These are phyloP conservation scores for Dimargaris verticillata DNA, from an alignment of 192 early-diverging fungal genomes.

Conservation along the genomic window DNA sequence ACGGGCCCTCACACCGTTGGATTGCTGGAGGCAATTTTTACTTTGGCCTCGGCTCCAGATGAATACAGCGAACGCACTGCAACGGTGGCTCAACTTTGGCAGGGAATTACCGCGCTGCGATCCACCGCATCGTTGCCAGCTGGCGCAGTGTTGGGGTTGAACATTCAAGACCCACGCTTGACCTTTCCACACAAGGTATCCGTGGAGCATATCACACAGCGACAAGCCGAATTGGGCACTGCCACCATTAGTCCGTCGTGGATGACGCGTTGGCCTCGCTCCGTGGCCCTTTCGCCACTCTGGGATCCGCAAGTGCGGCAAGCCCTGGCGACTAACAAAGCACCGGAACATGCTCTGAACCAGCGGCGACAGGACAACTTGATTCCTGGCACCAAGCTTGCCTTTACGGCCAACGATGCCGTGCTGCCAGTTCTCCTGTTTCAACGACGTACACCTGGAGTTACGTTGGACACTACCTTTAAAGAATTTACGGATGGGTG, in stretches of 20 bases:
- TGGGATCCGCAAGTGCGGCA: slow-evolving; percentile 39
- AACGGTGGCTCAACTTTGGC: slow-evolving; percentile 2
- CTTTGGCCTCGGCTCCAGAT: not conserved
- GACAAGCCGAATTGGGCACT: not conserved
- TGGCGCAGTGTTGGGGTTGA: slow-evolving; percentile 62
- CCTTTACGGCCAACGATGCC: slow-evolving; percentile 32
- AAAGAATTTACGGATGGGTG: slow-evolving; percentile 46
- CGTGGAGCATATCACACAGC: not conserved
- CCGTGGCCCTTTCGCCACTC: slow-evolving; percentile 28
- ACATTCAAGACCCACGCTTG: slow-evolving; percentile 72
- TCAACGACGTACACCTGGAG: slow-evolving; percentile 38
- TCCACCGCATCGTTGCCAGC: slow-evolving; percentile 60
- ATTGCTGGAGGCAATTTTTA: slow-evolving; percentile 48
- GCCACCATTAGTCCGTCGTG: not conserved
- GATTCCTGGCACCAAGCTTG: slow-evolving; percentile 54
- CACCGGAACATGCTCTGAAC: slow-evolving; percentile 39
- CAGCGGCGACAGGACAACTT: slow-evolving; percentile 34
- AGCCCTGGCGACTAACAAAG: slow-evolving; percentile 21
- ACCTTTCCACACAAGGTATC: slow-evolving; percentile 22
- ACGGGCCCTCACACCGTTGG: slow-evolving; percentile 71
- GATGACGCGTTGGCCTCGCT: slow-evolving; percentile 34
- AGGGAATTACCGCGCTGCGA: slow-evolving; percentile 24
- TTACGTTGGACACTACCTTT: slow-evolving; percentile 7
- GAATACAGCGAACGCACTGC: not conserved
- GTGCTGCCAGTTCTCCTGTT: slow-evolving; percentile 66